Evolutionary conservation across 352 stramenopile species (phyloP), one percentile per base, ranked within the genome.

Genomic region (Pythium insidiosum): DNA sequence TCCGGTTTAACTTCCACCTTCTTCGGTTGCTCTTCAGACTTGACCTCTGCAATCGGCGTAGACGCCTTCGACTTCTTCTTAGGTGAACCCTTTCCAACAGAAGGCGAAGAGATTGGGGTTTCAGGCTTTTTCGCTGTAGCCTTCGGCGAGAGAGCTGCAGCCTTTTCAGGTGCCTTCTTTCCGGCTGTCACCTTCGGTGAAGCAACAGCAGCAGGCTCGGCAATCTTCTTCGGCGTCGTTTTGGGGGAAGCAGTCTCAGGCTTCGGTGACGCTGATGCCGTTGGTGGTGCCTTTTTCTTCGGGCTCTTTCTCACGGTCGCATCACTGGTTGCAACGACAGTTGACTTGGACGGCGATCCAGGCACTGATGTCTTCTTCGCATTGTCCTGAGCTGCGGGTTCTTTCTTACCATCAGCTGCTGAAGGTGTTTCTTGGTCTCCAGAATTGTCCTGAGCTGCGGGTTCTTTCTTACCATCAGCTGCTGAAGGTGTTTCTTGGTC

Each of bases 351-450:
- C 28, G 28, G 28, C 15, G 28, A 33, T 9, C 9, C 21, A 36
- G 38, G 38, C 13, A 38, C 25, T 16, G 24, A 24, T n/a, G 35
- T 33, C 21, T 43, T 19, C 21, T 13, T 23, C 16, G 16, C 20
- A 6, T 24, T 24, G 15, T 9, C 28, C 28, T 33, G 28, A 9
- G 9, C 15, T 15, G 9, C 15, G 9, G 15, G 15, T 33, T 33
- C 28, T 9, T 15, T 24, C 21, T 31, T n/a, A 49, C 26, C 12
- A 35, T 10, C 22, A 23, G 43, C n/a, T n/a, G 28, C 24, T 39
- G 43, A 20, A 19, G 11, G 9, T 49, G 34, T 10, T 23, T 38
- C 31, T 59, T 59, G 6, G 13, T 43, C 21, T 46, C 53, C 46
- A n/a, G n/a, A n/a, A 6, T 24, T 24, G 15, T 9, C 28, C 28